A percentile compares a stretch with the other conserved stretches of the same genome.
Evolutionary conservation across 2,329 filamentous ascomycete species (phyloP).

Genomic region (Trichoderma sp.): DNA sequence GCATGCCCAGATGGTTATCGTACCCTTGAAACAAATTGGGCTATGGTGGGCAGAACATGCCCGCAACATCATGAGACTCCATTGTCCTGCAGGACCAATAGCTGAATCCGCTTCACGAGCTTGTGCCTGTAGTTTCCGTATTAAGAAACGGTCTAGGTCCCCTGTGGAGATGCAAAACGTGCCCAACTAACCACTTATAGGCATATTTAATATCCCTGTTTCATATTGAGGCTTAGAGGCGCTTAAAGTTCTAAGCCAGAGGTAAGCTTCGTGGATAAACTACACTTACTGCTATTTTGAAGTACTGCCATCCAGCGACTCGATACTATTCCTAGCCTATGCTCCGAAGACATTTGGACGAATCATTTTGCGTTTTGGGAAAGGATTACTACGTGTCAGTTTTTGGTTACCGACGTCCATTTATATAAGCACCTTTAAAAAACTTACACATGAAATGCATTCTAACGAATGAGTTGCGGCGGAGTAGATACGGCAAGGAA

Average conservation of each 20-base stretch:
- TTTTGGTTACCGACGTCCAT: neutral
- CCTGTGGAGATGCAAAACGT: neutral
- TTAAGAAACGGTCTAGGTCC: neutral
- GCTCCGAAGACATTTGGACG: neutral
- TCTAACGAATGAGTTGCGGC: neutral
- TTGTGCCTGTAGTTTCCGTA: slow-evolving; percentile 2
- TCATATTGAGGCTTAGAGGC: neutral
- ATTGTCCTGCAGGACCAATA: neutral
- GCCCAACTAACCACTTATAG: neutral
- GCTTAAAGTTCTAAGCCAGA: neutral
- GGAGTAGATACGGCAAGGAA: neutral
- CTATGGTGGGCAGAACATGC: neutral
- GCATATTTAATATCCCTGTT: neutral
- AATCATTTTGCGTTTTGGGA: neutral
- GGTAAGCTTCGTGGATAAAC: neutral
- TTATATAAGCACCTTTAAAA: neutral
- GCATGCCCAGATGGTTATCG: neutral
- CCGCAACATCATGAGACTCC: neutral
- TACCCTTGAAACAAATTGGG: slow-evolving; percentile 6
- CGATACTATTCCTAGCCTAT: neutral
- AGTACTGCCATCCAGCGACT: neutral
- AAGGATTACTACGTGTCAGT: neutral
- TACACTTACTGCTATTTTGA: neutral
- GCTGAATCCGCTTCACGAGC: neutral
- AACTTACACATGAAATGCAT: neutral